Percentiles rank a stretch among this genome's conserved stretches.
Evolutionary conservation across 1,139 yeast genomes (phyloP).

Genomic region (Eremothecium cymbalariae): DNA sequence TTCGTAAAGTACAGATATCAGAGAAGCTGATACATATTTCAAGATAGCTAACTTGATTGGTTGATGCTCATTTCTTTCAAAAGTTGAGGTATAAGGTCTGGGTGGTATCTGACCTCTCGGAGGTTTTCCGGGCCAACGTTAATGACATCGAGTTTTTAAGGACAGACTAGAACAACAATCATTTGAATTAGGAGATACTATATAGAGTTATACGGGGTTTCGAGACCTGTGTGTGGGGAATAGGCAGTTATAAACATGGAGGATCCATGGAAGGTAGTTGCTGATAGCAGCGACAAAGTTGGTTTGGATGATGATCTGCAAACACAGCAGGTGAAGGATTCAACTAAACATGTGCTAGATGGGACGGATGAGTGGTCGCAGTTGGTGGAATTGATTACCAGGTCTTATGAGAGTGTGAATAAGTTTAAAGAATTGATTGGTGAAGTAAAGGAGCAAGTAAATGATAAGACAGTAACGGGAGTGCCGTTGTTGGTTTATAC

Average conservation of each 20-base stretch:
- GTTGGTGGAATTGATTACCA: constrained; percentile 20
- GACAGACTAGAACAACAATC: no score
- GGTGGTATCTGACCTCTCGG: no score
- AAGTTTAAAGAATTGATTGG: constrained; percentile 16
- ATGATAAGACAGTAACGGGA: constrained; percentile 21
- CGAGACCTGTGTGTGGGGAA: no score
- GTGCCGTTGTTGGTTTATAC: constrained; percentile 24
- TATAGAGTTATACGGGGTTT: no score
- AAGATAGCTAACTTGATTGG: no score
- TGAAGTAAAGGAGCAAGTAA: constrained; percentile 14
- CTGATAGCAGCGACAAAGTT: background rate
- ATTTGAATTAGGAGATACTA: no score
- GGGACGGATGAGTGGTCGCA: constrained; percentile 18
- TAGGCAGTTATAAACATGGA: constrained; percentile 9
- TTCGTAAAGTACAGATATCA: no score
- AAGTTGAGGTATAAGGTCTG: no score
- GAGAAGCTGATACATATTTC: no score
- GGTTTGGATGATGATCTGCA: background rate
- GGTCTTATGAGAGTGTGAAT: constrained; percentile 16
- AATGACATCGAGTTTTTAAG: no score
- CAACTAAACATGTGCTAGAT: constrained; percentile 1
- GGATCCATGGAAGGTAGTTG: constrained; percentile 8
- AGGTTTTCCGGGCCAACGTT: no score
- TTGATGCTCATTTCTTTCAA: no score
- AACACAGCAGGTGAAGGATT: constrained; percentile 5